A percentile compares a stretch with the other conserved stretches of the same genome.
These are phyloP conservation scores for Apiospora pterosperma DNA, from an alignment of 2,329 filamentous ascomycete genomes.

Conservation along the genomic window DNA sequence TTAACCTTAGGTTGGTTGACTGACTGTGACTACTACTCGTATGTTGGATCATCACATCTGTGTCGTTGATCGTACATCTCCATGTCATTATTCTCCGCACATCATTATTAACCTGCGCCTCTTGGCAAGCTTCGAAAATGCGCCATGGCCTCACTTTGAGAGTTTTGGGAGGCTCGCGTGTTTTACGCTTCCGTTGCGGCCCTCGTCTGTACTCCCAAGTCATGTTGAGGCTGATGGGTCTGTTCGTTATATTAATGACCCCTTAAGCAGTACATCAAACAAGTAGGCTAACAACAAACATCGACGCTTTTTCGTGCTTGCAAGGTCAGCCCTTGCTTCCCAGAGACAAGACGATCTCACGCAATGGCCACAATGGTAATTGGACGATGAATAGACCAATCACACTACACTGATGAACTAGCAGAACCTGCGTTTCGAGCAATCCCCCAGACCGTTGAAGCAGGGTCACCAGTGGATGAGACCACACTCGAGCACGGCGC, in stretches of 20 bases:
- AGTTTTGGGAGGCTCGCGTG: not conserved
- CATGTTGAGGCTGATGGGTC: not conserved
- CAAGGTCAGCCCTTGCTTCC: not conserved
- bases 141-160: not conserved
- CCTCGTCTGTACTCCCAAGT: not conserved
- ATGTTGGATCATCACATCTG: not conserved
- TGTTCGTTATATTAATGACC: not conserved
- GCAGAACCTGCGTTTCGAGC: not conserved
- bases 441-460: not conserved
- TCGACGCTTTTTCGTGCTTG: not conserved
- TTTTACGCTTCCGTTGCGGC: not conserved
- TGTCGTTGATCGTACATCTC: not conserved
- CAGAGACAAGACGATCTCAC: not conserved
- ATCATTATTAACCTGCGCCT: not conserved
- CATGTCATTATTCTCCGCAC: not conserved
- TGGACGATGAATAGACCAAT: not conserved
- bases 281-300: not conserved
- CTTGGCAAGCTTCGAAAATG: not conserved
- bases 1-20: not conserved
- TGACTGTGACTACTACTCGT: not conserved
- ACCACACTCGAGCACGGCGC: not conserved
- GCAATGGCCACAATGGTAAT: not conserved
- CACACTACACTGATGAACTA: not conserved
- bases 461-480: slow-evolving; percentile 1
- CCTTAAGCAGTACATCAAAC: not conserved